Percentiles rank a stretch among this genome's conserved stretches.
phyloP scores from a whole-genome alignment of 371 early-diverging fungal species.

The Haplosporangium sp. region DNA sequence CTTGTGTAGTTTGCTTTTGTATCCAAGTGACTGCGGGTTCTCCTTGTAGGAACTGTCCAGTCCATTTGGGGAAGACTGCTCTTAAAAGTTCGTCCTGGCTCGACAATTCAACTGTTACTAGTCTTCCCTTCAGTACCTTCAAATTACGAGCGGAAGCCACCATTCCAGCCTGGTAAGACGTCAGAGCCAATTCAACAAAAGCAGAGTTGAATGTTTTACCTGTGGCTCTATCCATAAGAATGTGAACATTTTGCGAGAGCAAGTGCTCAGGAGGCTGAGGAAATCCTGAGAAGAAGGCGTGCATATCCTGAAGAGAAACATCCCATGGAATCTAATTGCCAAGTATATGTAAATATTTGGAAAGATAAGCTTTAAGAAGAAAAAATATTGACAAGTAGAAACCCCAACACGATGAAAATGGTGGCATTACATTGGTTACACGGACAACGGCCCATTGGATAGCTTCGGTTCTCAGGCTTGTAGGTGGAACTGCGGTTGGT shows the following conservation, averaged over 20 bases:
- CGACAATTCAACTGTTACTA: constrained; percentile 70
- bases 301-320: constrained; percentile 48
- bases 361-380: too few species aligned
- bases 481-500: constrained; percentile 28
- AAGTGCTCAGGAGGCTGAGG: constrained; percentile 42
- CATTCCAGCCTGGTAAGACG: constrained; percentile 52
- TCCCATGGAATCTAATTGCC: constrained; percentile 56
- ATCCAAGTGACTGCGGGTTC: constrained; percentile 58
- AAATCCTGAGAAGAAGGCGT: constrained; percentile 32
- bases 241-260: constrained; percentile 57
- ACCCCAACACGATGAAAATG: not conserved
- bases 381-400: not conserved
- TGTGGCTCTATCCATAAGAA: constrained; percentile 61
- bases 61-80: constrained; percentile 78
- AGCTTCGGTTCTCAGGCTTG: constrained; percentile 23
- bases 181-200: constrained; percentile 62
- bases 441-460: constrained; percentile 52
- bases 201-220: constrained; percentile 63
- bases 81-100: constrained; percentile 75
- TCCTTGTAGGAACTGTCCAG: constrained; percentile 65
- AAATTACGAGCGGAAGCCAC: constrained; percentile 66
- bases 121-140: constrained; percentile 73
- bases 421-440: constrained; percentile 47
- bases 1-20: not conserved
- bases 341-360: too few species aligned